Percentiles rank a stretch among this genome's conserved stretches.
These are phyloP conservation scores for Fraxinus albicans DNA, from an alignment of 305 asterid genomes.

Conservation along the genomic window DNA sequence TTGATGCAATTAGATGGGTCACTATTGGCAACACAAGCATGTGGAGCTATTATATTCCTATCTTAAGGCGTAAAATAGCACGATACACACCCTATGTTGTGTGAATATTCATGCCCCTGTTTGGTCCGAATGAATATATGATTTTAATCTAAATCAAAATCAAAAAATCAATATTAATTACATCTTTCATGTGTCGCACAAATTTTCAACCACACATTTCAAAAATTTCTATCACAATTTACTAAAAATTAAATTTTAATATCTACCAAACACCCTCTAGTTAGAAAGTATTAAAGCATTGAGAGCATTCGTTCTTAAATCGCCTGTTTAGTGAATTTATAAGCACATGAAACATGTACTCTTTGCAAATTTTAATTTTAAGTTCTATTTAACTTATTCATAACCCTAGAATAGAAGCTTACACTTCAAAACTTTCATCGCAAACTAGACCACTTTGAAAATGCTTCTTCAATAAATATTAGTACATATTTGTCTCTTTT, in stretches of 20 bases:
- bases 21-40: no score
- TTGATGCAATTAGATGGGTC: neutral
- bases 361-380: neutral
- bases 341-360: neutral
- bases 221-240: no score
- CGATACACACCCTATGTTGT: neutral
- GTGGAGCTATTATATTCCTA: neutral
- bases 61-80: neutral
- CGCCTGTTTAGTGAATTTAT: neutral
- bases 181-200: no score
- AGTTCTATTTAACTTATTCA: neutral
- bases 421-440: neutral
- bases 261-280: no score
- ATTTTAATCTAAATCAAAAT: no score
- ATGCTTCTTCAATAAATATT: neutral
- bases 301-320: no score
- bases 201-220: no score
- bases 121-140: no score
- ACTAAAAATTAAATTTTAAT: no score
- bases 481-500: no score
- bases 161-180: no score
- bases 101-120: neutral
- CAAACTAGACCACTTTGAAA: neutral
- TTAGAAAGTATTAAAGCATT: neutral
- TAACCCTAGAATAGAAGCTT: neutral